A percentile compares a stretch with the other conserved stretches of the same genome.
Conservation (phyloP, 2,329 filamentous ascomycete species). For the Sclerotinia sclerotiorum region DNA sequence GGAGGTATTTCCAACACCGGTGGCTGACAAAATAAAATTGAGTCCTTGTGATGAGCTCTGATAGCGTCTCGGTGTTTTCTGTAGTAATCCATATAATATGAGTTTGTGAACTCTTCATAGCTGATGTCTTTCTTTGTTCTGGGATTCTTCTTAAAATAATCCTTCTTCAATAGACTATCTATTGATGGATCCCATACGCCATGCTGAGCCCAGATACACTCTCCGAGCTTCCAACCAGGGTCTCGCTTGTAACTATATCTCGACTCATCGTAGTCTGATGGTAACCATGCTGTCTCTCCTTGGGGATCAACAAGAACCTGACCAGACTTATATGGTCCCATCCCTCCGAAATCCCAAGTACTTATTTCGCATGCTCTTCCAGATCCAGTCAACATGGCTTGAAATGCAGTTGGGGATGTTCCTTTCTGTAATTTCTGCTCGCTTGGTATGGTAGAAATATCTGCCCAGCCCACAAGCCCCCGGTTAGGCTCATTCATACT, state of each 20-base stretch:
- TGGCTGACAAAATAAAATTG: constrained; percentile 87
- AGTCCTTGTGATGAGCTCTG: constrained; percentile 71
- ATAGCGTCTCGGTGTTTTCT: constrained; percentile 73
- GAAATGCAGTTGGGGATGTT: constrained; percentile 90
- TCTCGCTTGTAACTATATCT: constrained; percentile 90
- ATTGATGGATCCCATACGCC: constrained; percentile 86
- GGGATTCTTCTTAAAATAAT: constrained; percentile 84
- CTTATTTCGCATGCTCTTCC: constrained; percentile 87
- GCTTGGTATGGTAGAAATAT: constrained; percentile 76
- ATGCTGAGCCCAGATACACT: constrained; percentile 96
- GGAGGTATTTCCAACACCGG: constrained; percentile 92
- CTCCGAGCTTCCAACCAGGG: constrained; percentile 84
- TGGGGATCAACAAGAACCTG: constrained; percentile 81
- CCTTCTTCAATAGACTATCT: constrained; percentile 75
- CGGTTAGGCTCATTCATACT: constrained; percentile 93
- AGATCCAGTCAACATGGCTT: constrained; percentile 87
- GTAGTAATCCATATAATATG: constrained; percentile 87
- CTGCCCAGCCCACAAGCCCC: constrained; percentile 79
- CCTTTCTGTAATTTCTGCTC: constrained; percentile 92
- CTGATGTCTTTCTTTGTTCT: constrained; percentile 70
- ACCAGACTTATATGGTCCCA: constrained; percentile 90
- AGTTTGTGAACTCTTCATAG: constrained; percentile 85
- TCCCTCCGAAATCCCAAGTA: constrained; percentile 88
- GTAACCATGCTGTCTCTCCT: constrained; percentile 81
- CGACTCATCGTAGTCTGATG: constrained; percentile 77